Conservation (phyloP, 1,139 yeast genomes). For the Hemisphaericaspora subhashii region DNA sequence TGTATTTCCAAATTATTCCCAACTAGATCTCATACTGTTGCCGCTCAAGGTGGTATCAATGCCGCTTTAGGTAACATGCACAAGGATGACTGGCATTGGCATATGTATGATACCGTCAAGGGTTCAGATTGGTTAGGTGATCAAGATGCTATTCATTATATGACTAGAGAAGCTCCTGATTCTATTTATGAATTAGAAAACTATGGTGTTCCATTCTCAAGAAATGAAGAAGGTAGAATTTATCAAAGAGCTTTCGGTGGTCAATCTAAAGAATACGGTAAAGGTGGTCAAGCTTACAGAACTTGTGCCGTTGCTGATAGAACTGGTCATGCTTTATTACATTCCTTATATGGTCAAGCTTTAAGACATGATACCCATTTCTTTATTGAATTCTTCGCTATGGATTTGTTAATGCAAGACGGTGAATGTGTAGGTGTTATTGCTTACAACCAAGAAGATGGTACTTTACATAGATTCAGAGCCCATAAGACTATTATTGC, state of each 20-base stretch:
- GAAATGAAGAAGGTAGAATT: conserved; percentile 94
- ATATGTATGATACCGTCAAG: conserved; percentile 98
- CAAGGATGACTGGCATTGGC: conserved; percentile 99
- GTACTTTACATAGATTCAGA: conserved; percentile 95
- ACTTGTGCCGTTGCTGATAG: conserved; percentile 99
- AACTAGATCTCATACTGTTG: conserved; percentile 97
- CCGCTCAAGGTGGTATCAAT: conserved; percentile 99
- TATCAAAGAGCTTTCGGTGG: conserved; percentile 99
- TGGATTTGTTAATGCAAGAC: conserved; percentile 91
- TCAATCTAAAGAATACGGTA: conserved; percentile 91
- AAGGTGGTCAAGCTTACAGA: conserved; percentile 98
- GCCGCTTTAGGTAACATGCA: conserved; percentile 99
- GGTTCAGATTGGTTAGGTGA: conserved; percentile 99
- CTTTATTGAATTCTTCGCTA: conserved; percentile 95
- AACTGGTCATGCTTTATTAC: conserved; percentile 96
- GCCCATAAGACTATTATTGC: conserved; percentile 96
- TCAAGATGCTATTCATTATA: conserved; percentile 98
- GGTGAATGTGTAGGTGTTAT: conserved; percentile 96
- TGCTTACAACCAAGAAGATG: conserved; percentile 98
- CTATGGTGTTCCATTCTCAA: conserved; percentile 96
- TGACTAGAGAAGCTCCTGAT: conserved; percentile 97
- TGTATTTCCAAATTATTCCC: conserved; percentile 97
- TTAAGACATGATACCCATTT: conserved; percentile 95
- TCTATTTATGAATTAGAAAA: conserved; percentile 96
- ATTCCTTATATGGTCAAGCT: conserved; percentile 94